Evolutionary conservation across 768 basidiomycete genomes (phyloP), one percentile per base, ranked within the genome.

Genomic region (Lactarius pseudohatsudake): DNA sequence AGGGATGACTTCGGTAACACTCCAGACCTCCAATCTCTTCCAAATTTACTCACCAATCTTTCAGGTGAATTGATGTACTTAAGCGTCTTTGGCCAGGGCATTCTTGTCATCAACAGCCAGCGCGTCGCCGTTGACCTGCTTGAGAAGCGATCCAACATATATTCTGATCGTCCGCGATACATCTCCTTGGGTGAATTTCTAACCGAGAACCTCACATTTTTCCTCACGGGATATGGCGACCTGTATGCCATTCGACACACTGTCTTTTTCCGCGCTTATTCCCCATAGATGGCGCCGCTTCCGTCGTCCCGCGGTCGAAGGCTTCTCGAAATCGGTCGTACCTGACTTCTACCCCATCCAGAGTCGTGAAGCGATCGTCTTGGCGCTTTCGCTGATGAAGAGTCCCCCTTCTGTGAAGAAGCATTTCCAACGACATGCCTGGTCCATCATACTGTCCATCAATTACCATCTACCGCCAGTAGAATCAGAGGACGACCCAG

Each of bases 321-420:
- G 28, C 15, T 56, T 56, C 28, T 28, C 28, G 28, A 56, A 56
- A 32, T 16, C 13, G 7, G 28, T 20, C 3, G 28, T 32, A 47
- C n/a, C n/a, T 11, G n/a, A 47, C 45, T 47, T 47, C 45, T 10
- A 47, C 45, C 45, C 45, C 45, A 47, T 47, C 45, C 45, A 47
- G 45, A 47, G 3, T 47, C 45, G n/a, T 47, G 45, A 47, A 22
- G n/a, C 45, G 20, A 47, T 47, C 10, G n/a, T 22, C n/a, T 47
- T 47, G 45, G 45, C 45, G 10, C 45, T 22, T 56, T 8, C 26
- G 5, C 73, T 76, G 54, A 73, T 75, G 59, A 64, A 40, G 75
- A 79, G 71, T 74, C 74, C 4, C 71, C 64, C 11, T 56, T 11
- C 9, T 38, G 70, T 18, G 72, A 81, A 38, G 69, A 45, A 45